Base-by-base conservation (phyloP, 2,329 filamentous ascomycete genomes). In the Pestalotiopsis sp. region DNA sequence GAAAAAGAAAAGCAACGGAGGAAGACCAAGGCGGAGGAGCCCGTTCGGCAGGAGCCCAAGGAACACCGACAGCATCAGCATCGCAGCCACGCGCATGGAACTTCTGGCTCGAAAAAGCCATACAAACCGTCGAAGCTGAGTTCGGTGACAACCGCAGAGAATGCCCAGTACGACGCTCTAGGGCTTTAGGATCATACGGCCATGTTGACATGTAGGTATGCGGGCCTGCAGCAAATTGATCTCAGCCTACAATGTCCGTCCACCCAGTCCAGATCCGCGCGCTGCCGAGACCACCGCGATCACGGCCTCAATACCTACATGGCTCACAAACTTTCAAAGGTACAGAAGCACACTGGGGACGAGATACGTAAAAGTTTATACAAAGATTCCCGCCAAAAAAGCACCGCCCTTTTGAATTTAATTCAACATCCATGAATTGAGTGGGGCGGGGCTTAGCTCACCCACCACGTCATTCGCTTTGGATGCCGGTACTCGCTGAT, bases 81-180 rank as follows among this genome's bases (percentile, higher is more conserved):
- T 17, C 36, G 41, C 12, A n/a, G 60, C 11, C 31, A 25, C 17
- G 61, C 66, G 27, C 3, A 17, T 38, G 64, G 64, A 63, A 66
- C 38, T 49, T 39, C 56, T 71, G 71, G 61, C 20, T 58, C 57
- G 20, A 72, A 66, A 68, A 70, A 70, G 72, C 57, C 70, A 23
- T 70, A 71, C 68, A 39, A 68, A 3, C 64, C 68, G 66, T 72
- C 70, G 25, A 73, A 71, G 60, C 57, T 70, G 38, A 68, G 71
- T 23, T 66, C 57, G n/a, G 41, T 58, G 13, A 70, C 64, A 27
- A 49, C 71, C 13, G 66, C 71, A 20, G 66, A 71, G 52, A 71
- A 72, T 57, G 74, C 74, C 20, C 74, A 77, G 56, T 81, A 79
- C 61, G 74, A 77, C 70, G 77, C 79, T 31, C 70, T 80, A 67